A percentile compares a stretch with the other conserved stretches of the same genome.
phyloP scores from a whole-genome alignment of 192 early-diverging fungal genomes.

The Linnemannia hyalina region DNA sequence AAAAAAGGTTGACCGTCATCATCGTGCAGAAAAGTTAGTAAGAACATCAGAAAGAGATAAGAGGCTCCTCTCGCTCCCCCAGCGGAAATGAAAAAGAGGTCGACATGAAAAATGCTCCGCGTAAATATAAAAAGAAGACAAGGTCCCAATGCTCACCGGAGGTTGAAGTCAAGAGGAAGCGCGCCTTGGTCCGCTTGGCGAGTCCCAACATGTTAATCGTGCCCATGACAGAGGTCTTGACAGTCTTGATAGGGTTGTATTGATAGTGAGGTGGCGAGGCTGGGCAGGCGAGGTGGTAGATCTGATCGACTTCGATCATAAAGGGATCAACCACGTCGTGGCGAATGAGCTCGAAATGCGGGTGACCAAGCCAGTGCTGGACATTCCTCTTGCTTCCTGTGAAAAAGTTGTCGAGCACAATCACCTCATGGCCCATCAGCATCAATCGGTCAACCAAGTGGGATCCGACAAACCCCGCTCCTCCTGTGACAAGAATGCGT shows the following conservation, averaged over 20 bases:
- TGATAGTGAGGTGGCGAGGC: slow-evolving; percentile 92
- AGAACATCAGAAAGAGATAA: slow-evolving; percentile 8
- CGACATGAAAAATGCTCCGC: slow-evolving; percentile 13
- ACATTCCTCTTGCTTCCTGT: slow-evolving; percentile 83
- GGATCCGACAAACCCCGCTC: slow-evolving; percentile 90
- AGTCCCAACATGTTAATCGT: slow-evolving; percentile 91
- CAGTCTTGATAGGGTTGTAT: slow-evolving; percentile 87
- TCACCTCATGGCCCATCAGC: slow-evolving; percentile 87
- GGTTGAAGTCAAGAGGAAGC: slow-evolving; percentile 83
- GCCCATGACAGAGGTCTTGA: slow-evolving; percentile 88
- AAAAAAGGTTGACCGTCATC: slow-evolving; percentile 8
- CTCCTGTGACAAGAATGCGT: slow-evolving; percentile 86
- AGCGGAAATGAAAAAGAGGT: slow-evolving; percentile 10
- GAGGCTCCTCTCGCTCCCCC: background rate
- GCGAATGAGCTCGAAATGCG: slow-evolving; percentile 83
- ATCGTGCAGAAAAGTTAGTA: background rate
- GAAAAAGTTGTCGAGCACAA: slow-evolving; percentile 87
- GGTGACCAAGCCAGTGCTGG: slow-evolving; percentile 87
- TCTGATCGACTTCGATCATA: slow-evolving; percentile 87
- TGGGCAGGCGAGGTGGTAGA: slow-evolving; percentile 90
- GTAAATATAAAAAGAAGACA: background rate
- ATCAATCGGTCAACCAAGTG: slow-evolving; percentile 86
- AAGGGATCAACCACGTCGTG: slow-evolving; percentile 90
- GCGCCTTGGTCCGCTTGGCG: slow-evolving; percentile 83
- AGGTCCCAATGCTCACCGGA: slow-evolving; percentile 63